A percentile compares a stretch with the other conserved stretches of the same genome.
These are phyloP conservation scores for Termitomyces sp. DNA, from an alignment of 768 basidiomycete genomes.

Conservation along the genomic window DNA sequence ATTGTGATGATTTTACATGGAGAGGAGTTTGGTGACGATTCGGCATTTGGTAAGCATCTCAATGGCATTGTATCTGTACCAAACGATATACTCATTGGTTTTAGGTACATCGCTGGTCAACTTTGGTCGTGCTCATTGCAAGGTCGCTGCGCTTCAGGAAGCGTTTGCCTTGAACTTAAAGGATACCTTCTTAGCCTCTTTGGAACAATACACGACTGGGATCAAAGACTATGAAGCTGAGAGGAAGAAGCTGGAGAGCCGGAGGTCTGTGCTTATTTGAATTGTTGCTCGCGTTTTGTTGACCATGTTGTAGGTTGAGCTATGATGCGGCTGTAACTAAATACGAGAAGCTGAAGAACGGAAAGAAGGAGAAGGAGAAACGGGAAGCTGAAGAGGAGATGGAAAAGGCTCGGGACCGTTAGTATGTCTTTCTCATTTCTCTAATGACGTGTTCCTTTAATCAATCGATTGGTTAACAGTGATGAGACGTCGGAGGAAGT, in stretches of 20 bases:
- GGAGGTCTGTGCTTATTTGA: conserved; percentile 42
- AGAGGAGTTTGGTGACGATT: conserved; percentile 74
- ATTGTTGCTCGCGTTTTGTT: background rate
- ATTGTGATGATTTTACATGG: conserved; percentile 85
- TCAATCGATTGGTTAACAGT: conserved; percentile 31
- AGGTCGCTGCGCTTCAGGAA: conserved; percentile 81
- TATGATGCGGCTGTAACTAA: conserved; percentile 74
- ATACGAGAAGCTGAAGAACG: conserved; percentile 55
- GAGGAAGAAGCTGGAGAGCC: conserved; percentile 83
- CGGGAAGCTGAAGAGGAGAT: conserved; percentile 80
- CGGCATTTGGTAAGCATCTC: conserved; percentile 51
- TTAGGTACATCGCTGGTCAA: conserved; percentile 68
- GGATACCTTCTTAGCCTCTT: conserved; percentile 66
- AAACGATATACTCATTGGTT: background rate
- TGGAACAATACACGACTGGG: conserved; percentile 61
- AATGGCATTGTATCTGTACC: background rate
- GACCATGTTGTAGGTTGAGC: conserved; percentile 45
- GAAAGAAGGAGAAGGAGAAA: conserved; percentile 81
- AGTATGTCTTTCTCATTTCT: conserved; percentile 41
- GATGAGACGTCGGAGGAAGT: conserved; percentile 87
- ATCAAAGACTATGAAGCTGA: conserved; percentile 80
- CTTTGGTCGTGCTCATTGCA: conserved; percentile 81
- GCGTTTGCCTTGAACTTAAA: conserved; percentile 67
- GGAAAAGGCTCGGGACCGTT: conserved; percentile 63
- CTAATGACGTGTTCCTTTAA: background rate